Percentiles rank a stretch among this genome's conserved stretches.
Conservation (phyloP, 1,284 basidiomycete genomes). For the Microbotryum scabiosae region DNA sequence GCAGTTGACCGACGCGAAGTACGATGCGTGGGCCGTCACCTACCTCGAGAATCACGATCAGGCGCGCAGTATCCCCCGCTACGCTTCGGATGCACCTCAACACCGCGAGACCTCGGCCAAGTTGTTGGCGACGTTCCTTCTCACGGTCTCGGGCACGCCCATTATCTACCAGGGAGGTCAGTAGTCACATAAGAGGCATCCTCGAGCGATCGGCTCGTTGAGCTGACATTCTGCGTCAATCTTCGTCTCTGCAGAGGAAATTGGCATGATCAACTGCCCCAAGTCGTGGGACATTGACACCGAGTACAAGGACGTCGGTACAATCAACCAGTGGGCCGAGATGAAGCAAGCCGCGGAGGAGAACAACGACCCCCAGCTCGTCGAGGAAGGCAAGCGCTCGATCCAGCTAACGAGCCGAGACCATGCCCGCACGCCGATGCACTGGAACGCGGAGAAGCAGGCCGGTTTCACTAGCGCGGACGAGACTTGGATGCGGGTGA, state of each 20-base stretch:
- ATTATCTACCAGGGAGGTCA: constrained; percentile 59
- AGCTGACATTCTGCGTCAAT: neutral
- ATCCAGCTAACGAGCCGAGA: constrained; percentile 60
- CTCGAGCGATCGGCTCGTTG: neutral
- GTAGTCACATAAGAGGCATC: neutral
- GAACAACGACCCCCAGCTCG: constrained; percentile 50
- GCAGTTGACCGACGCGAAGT: constrained; percentile 48
- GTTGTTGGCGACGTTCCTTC: constrained; percentile 55
- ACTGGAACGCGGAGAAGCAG: constrained; percentile 55
- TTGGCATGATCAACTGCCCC: constrained; percentile 62
- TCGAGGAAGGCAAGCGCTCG: constrained; percentile 48
- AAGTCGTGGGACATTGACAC: constrained; percentile 53
- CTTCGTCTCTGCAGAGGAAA: constrained; percentile 45
- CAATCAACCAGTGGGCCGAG: constrained; percentile 35
- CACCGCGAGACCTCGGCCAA: constrained; percentile 55
- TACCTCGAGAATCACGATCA: constrained; percentile 57
- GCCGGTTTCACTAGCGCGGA: constrained; percentile 57
- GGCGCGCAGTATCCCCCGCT: constrained; percentile 51
- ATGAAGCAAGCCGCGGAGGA: constrained; percentile 40
- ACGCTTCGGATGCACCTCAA: constrained; percentile 52
- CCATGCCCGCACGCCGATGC: constrained; percentile 58
- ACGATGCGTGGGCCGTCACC: constrained; percentile 2
- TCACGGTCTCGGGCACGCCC: constrained; percentile 56
- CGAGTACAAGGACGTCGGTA: constrained; percentile 49
- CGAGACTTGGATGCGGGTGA: constrained; percentile 65